phyloP scores from a whole-genome alignment of 148 eudicot genomes.

The Cornus suecica region DNA sequence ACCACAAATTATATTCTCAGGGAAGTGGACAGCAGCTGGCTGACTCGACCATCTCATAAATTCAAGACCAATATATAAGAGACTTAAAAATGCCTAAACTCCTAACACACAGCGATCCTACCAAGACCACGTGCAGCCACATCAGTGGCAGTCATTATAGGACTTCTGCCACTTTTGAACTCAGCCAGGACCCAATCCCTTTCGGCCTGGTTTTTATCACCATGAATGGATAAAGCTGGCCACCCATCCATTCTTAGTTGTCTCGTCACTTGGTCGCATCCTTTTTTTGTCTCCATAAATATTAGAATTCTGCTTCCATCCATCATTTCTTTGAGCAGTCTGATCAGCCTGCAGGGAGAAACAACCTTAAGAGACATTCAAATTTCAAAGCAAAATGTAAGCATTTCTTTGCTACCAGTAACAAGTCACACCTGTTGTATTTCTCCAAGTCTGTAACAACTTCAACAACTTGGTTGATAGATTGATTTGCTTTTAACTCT shows the following conservation, averaged over 20 bases:
- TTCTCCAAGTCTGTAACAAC: conserved; percentile 83
- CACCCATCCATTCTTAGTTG: conserved; percentile 97
- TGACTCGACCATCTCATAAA: conserved; percentile 43
- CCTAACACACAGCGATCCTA: conserved; percentile 81
- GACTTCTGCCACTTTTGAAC: conserved; percentile 96
- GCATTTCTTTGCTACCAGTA: neutral
- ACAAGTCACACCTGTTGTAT: conserved; percentile 65
- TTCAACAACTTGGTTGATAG: conserved; percentile 90
- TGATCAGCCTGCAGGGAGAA: conserved; percentile 64
- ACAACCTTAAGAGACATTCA: conserved; percentile 3
- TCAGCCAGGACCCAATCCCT: conserved; percentile 98
- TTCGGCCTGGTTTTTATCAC: conserved; percentile 96
- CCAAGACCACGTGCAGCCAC: conserved; percentile 99
- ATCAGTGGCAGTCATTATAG: conserved; percentile 98
- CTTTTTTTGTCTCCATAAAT: conserved; percentile 96
- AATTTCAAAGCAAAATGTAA: neutral
- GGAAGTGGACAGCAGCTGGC: conserved; percentile 90
- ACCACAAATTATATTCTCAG: conserved; percentile 47
- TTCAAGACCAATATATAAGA: conserved; percentile 30
- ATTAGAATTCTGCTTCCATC: conserved; percentile 83
- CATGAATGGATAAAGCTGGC: conserved; percentile 98
- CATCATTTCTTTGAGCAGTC: conserved; percentile 77
- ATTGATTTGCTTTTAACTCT: conserved; percentile 87
- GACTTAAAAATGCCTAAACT: conserved; percentile 29
- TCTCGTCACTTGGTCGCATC: conserved; percentile 95